Percentiles rank a stretch among this genome's conserved stretches.
Conservation (phyloP, 2,329 filamentous ascomycete genomes). For the Ophiosphaerella narmari region DNA sequence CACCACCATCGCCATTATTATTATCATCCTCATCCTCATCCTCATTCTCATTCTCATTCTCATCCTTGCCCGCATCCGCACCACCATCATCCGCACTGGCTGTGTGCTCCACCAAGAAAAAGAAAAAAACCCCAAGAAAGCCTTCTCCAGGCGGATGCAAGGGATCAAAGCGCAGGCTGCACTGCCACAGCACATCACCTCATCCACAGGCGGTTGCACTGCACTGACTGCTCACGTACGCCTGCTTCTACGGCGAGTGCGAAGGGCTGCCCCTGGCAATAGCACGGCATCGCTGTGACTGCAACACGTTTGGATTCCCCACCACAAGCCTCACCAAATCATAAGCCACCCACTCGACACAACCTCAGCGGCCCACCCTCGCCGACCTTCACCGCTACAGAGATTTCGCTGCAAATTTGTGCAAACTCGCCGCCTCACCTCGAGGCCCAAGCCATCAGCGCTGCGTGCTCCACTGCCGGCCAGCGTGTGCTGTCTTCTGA, state of each 20-base stretch:
- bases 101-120: no score
- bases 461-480: constrained; percentile 15
- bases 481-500: not conserved
- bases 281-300: not conserved
- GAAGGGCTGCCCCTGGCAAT: not conserved
- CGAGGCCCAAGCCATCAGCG: not conserved
- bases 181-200: constrained; percentile 12
- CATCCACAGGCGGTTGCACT: constrained; percentile 17
- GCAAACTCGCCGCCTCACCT: constrained; percentile 15
- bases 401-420: constrained; percentile 25
- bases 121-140: no score
- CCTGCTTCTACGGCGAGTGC: not conserved
- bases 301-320: constrained; percentile 10
- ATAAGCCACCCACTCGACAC: constrained; percentile 15
- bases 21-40: no score
- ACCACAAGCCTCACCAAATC: constrained; percentile 17
- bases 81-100: no score
- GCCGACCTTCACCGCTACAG: constrained; percentile 31
- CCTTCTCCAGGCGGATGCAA: no score
- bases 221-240: constrained; percentile 12
- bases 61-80: no score
- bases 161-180: not conserved
- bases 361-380: constrained; percentile 10
- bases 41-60: no score
- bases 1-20: no score